A percentile compares a stretch with the other conserved stretches of the same genome.
Conservation (phyloP, 176 grass and related monocot species). For the Avena insularis region DNA sequence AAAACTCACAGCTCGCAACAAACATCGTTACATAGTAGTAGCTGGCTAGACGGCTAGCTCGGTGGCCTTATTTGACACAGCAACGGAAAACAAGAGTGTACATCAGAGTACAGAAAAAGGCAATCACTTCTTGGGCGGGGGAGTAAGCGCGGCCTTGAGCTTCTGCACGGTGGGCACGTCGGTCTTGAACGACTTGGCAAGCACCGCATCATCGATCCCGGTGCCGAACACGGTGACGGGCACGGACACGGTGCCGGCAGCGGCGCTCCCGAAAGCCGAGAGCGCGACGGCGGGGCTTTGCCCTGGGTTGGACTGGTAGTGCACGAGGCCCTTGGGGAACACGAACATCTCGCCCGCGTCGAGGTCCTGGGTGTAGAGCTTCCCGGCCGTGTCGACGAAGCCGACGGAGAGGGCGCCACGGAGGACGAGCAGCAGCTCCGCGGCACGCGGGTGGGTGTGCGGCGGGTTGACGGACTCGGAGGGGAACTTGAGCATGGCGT, state of each 20-base stretch:
- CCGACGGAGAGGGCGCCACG: slow-evolving; percentile 51
- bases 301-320: slow-evolving; percentile 33
- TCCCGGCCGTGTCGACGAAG: slow-evolving; percentile 46
- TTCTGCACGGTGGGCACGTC: slow-evolving; percentile 6
- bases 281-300: background rate
- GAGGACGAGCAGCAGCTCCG: slow-evolving; percentile 57
- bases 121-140: too few relatives aligned
- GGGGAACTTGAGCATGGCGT: too few relatives aligned
- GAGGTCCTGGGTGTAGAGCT: slow-evolving; percentile 40
- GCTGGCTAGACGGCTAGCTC: too few relatives aligned
- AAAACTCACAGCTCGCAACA: too few relatives aligned
- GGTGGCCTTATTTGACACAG: too few relatives aligned
- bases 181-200: slow-evolving; percentile 10
- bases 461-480: too few relatives aligned
- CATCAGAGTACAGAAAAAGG: too few relatives aligned
- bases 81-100: too few relatives aligned
- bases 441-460: slow-evolving; percentile 44
- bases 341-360: slow-evolving; percentile 49
- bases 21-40: too few relatives aligned
- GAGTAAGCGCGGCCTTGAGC: slow-evolving; percentile 8
- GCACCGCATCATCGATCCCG: slow-evolving; percentile 21
- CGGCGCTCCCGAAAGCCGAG: slow-evolving; percentile 34
- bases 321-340: slow-evolving; percentile 55
- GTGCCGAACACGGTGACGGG: slow-evolving; percentile 20
- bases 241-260: slow-evolving; percentile 18